Percentiles rank a stretch among this genome's conserved stretches.
Evolutionary conservation across 2,329 filamentous ascomycete species (phyloP).

Genomic region (Fusarium xylarioides): DNA sequence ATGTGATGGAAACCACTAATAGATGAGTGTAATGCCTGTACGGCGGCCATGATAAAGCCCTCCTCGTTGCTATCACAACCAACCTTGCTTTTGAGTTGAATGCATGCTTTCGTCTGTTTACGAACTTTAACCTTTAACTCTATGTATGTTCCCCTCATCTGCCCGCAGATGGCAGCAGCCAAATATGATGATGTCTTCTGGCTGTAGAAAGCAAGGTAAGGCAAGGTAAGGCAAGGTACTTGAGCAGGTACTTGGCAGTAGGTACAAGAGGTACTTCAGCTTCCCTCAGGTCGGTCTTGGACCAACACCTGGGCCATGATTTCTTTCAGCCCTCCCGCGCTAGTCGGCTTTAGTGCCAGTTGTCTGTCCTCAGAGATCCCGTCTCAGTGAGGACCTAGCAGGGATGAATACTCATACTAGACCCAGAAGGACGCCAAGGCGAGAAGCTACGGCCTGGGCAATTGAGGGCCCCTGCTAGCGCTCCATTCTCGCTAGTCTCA

Average conservation of each 20-base stretch:
- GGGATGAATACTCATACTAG: not conserved
- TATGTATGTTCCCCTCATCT: not conserved
- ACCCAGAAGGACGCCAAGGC: slow-evolving; percentile 30
- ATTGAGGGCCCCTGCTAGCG: slow-evolving; percentile 15
- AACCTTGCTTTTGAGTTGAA: not conserved
- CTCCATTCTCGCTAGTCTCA: slow-evolving; percentile 4
- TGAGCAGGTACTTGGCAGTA: not conserved
- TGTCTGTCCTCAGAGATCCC: slow-evolving; percentile 43
- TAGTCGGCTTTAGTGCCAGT: slow-evolving; percentile 45
- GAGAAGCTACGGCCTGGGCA: slow-evolving; percentile 30
- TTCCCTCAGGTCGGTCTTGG: slow-evolving; percentile 10
- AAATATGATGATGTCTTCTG: not conserved
- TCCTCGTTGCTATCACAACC: not conserved
- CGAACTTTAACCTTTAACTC: not conserved
- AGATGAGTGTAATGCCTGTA: not conserved
- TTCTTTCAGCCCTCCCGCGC: slow-evolving; percentile 52
- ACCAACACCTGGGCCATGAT: slow-evolving; percentile 40
- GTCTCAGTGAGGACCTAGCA: slow-evolving; percentile 39
- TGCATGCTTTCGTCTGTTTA: not conserved
- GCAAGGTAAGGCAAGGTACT: not conserved
- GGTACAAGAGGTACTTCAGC: slow-evolving; percentile 1
- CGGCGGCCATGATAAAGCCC: not conserved
- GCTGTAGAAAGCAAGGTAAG: not conserved
- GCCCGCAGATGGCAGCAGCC: not conserved
- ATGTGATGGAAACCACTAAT: slow-evolving; percentile 13